Evolutionary conservation across 345 rosid genomes (phyloP).

Genomic region (Corchorus olitorius): DNA sequence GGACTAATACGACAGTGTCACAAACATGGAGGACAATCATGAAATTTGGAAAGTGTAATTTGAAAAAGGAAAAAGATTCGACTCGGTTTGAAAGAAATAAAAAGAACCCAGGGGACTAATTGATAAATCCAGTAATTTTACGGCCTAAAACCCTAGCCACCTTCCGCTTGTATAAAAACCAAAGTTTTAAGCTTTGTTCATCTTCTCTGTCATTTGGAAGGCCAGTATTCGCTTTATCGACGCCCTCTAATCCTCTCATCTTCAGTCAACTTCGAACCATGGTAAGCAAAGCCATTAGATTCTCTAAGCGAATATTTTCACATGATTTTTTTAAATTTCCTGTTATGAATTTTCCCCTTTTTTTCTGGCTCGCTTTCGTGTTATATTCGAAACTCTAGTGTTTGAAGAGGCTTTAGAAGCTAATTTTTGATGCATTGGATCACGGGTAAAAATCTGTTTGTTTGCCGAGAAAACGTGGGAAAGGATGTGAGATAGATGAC

Average conservation of each 20-base stretch:
- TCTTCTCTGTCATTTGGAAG: not conserved
- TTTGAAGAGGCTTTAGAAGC: not conserved
- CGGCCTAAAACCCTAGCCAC: slow-evolving; percentile 2
- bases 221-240: not conserved
- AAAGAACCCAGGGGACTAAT: not conserved
- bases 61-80: not conserved
- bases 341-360: not conserved
- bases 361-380: not conserved
- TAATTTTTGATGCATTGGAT: not conserved
- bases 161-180: not conserved
- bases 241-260: not conserved
- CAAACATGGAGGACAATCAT: too few relatives aligned
- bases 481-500: not conserved
- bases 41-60: not conserved
- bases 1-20: too few relatives aligned
- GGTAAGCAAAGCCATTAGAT: slow-evolving; percentile 1
- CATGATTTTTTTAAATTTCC: not conserved
- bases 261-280: not conserved
- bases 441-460: not conserved
- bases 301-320: not conserved
- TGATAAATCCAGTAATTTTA: not conserved
- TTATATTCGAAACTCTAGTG: not conserved
- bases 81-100: not conserved
- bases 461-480: not conserved
- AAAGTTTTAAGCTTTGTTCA: not conserved